phyloP scores from a whole-genome alignment of 2,329 filamentous ascomycete genomes.

The Curvularia spicifera region DNA sequence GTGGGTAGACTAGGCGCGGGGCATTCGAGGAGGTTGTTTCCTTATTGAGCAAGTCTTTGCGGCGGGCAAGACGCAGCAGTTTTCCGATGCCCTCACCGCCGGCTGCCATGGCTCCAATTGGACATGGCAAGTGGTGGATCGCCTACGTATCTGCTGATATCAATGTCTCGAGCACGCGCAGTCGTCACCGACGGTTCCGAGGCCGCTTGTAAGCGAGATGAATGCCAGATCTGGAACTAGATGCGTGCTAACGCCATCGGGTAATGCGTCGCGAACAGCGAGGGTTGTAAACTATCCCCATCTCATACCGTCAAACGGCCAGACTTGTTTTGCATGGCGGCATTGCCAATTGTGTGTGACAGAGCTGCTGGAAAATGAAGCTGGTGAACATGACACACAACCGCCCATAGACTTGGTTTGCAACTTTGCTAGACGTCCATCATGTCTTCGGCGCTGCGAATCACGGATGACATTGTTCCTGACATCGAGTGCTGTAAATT shows the following conservation, averaged over 20 bases:
- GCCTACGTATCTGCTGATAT: conserved; percentile 29
- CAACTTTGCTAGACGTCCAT: too few species aligned
- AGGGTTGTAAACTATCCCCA: not conserved
- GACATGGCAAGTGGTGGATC: conserved; percentile 19
- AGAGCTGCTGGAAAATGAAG: not conserved
- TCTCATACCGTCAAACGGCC: not conserved
- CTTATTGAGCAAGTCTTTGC: conserved; percentile 38
- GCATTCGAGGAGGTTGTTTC: conserved; percentile 38
- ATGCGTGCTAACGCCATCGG: conserved; percentile 8
- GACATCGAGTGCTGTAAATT: not conserved
- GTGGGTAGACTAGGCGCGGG: conserved; percentile 31
- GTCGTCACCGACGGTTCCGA: conserved; percentile 21
- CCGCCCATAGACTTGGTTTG: not conserved
- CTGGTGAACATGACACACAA: not conserved
- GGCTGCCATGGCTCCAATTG: conserved; percentile 36
- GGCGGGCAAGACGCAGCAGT: conserved; percentile 22
- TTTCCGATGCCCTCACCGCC: conserved; percentile 30
- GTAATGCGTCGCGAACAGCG: conserved; percentile 12
- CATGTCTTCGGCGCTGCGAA: too few species aligned
- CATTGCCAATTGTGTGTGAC: not conserved
- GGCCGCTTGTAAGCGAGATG: conserved; percentile 19
- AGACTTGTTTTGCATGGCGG: not conserved
- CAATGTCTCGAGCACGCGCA: not conserved
- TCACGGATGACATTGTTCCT: too few species aligned
- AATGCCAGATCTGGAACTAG: not conserved